phyloP scores from a whole-genome alignment of 2,329 filamentous ascomycete genomes.

The Tolypocladium nubicola region DNA sequence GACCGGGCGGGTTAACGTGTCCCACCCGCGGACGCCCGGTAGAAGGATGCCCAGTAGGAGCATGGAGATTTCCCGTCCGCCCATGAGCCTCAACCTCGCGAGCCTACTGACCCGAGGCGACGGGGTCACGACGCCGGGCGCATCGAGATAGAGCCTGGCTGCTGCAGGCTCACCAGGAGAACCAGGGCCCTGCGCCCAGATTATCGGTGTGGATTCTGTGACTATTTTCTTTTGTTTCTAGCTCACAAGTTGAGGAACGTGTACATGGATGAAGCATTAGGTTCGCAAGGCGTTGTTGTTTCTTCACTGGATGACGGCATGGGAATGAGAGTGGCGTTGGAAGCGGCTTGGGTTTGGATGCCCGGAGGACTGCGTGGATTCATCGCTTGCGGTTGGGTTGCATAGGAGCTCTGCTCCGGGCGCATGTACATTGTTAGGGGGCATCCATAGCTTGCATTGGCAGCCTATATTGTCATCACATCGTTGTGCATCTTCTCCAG shows the following conservation, averaged over 20 bases:
- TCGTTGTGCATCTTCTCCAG: not conserved
- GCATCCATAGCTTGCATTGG: not conserved
- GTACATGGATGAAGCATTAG: not conserved
- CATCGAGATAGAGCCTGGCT: not conserved
- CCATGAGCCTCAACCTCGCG: conserved; percentile 4
- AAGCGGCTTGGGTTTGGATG: not conserved
- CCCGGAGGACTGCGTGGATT: not conserved
- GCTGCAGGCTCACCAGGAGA: not conserved
- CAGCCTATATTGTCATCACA: not conserved
- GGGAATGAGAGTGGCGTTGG: not conserved
- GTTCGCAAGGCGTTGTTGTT: not conserved
- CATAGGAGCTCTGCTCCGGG: not conserved
- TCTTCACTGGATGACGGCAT: not conserved
- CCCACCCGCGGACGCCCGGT: conserved; percentile 44
- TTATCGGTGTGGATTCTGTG: not conserved
- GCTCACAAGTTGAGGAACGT: not conserved
- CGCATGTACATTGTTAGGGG: not conserved
- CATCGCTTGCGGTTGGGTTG: not conserved
- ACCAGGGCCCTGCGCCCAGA: not conserved
- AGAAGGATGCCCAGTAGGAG: conserved; percentile 44
- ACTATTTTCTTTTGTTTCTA: not conserved
- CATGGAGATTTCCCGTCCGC: conserved; percentile 38
- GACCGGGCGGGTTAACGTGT: conserved; percentile 45
- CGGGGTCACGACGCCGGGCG: not conserved
- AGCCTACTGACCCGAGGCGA: not conserved